Base-by-base conservation (phyloP, 192 early-diverging fungal species). In the Coemansia sp. region DNA sequence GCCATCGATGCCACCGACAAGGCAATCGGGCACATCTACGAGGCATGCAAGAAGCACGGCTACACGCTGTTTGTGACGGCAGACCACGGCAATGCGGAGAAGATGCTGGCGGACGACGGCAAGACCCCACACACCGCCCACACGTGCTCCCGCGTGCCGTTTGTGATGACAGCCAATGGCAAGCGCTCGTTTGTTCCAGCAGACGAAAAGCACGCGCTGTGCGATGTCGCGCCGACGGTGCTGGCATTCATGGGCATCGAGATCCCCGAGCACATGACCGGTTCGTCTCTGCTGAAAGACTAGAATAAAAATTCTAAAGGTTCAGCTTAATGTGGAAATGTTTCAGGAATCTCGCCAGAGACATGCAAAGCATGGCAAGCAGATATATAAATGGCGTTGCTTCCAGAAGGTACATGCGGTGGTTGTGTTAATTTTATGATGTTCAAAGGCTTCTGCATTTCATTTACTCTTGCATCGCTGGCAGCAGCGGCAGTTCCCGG, bases 31-130 rank as follows among this genome's bases (percentile, higher is more conserved):
- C 79, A 81, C 51, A 90, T 99, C 63, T 91, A 87, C 68, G 90
- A 93, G 56, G 95, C 97, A 20, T 97, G 94, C 74, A 86, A 91
- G 71, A 69, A 77, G 51, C 77, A 90, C 53, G 90, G 88, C 17
- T 99, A 97, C 66, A 80, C 85, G 39, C 80, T 98, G 38, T 94
- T 99, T 66, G 72, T 99, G 42, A 99, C 96, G 6, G 87, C 97
- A 7, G 97, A 99, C 78, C 97, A 99, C 73, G 97, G 97, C 34
- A 99, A 99, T 66, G 96, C 96, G 26, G 97, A 99, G 66, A 92
- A 99, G 85, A 98, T 98, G 94, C 47, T 94, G 39, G 81, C 84
- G 8, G 88, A 86, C 49, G 92, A 94, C 56, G 83, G 82, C 47
- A 80, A 68, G 20, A 84, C 87, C 39, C 97, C 97, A 31, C 93